These are phyloP conservation scores for Chlorella sp. DNA, from an alignment of 139 green algal species.

Conservation along the genomic window DNA sequence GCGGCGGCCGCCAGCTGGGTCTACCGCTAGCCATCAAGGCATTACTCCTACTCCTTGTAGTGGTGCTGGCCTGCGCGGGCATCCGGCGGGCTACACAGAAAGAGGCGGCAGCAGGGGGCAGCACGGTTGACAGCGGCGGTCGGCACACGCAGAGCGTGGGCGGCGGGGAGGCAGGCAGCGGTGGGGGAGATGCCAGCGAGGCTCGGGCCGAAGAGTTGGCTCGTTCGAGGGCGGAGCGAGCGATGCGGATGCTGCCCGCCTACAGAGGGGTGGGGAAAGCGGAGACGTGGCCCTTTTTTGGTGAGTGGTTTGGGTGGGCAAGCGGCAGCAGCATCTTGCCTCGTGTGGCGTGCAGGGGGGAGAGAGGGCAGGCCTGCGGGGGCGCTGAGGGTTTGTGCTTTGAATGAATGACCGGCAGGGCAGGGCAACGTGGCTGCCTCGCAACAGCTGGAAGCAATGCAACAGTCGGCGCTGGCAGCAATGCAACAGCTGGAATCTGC, in stretches of 20 bases:
- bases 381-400: too few species aligned
- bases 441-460: too few species aligned
- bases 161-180: neutral
- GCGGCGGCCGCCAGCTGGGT: neutral
- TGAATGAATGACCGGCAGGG: too few species aligned
- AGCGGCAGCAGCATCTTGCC: too few species aligned
- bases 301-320: neutral
- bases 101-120: neutral
- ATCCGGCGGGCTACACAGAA: neutral
- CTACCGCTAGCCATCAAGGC: neutral
- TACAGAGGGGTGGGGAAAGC: conserved; percentile 23
- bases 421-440: too few species aligned
- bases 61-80: neutral
- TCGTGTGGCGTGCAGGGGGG: too few species aligned
- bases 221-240: neutral
- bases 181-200: neutral
- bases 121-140: neutral
- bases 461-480: too few species aligned
- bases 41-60: neutral
- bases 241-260: neutral
- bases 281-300: conserved; percentile 31
- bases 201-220: too few species aligned
- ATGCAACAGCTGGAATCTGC: too few species aligned
- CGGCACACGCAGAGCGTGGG: neutral
- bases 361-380: too few species aligned